A percentile compares a stretch with the other conserved stretches of the same genome.
These are phyloP conservation scores for Lentinula sp. DNA, from an alignment of 768 basidiomycete genomes.

Conservation along the genomic window DNA sequence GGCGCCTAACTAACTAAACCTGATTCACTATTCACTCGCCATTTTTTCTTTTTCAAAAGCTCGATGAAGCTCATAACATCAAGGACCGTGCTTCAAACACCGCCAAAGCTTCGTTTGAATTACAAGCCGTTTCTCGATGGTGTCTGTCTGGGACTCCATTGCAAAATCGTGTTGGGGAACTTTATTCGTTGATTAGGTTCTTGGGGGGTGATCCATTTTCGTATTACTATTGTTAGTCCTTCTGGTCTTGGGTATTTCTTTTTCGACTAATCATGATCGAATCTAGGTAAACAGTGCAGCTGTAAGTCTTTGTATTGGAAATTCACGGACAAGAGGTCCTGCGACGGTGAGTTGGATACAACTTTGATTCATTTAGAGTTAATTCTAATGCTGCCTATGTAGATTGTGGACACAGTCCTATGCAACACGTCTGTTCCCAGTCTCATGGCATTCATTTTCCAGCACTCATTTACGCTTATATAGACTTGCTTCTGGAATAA, in stretches of 20 bases:
- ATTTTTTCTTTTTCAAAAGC: constrained; percentile 28
- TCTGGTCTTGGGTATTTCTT: neutral
- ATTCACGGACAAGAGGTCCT: constrained; percentile 76
- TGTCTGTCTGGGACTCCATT: constrained; percentile 95
- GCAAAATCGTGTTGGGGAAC: constrained; percentile 97
- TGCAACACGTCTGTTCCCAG: constrained; percentile 53
- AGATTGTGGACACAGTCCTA: constrained; percentile 84
- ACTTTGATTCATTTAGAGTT: neutral
- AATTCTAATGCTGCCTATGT: neutral
- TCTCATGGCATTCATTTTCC: neutral
- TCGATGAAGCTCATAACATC: constrained; percentile 98
- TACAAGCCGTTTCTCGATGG: constrained; percentile 80
- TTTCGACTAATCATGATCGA: neutral
- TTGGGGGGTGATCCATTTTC: constrained; percentile 91
- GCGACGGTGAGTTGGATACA: constrained; percentile 57
- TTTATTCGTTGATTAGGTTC: constrained; percentile 92
- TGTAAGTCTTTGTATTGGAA: constrained; percentile 97
- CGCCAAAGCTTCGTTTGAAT: constrained; percentile 92
- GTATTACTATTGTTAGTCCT: constrained; percentile 76
- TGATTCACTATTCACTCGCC: neutral
- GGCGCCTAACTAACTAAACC: neutral
- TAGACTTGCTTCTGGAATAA: constrained; percentile 97
- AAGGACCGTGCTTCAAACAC: constrained; percentile 94
- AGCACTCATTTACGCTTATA: neutral
- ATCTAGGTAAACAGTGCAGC: constrained; percentile 75